Percentiles rank a stretch among this genome's conserved stretches.
Evolutionary conservation across 176 grass and related monocot genomes (phyloP).

Genomic region (Phoenix roebelenii): DNA sequence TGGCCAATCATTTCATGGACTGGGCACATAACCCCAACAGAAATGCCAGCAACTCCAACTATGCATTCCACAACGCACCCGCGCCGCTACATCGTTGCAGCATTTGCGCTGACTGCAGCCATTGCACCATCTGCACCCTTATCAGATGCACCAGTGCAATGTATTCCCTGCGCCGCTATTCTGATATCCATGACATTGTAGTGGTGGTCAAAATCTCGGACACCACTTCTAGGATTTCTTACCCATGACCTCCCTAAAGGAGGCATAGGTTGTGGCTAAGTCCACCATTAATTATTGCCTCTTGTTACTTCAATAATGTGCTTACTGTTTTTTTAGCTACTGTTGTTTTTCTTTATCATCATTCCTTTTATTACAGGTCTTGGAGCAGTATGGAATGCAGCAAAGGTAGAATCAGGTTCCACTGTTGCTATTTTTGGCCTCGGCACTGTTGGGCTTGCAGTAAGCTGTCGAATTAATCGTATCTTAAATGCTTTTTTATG

Average conservation of each 20-base stretch:
- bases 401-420: slow-evolving; percentile 85
- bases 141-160: slow-evolving; percentile 8
- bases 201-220: neutral
- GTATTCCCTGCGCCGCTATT: slow-evolving; percentile 6
- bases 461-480: slow-evolving; percentile 32
- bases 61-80: no score
- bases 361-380: slow-evolving; percentile 40
- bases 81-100: no score
- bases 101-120: no score
- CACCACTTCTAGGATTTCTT: neutral
- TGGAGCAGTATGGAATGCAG: slow-evolving; percentile 97
- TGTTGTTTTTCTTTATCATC: neutral
- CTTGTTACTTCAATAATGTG: no score
- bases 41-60: no score
- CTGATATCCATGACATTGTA: neutral
- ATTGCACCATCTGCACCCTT: no score
- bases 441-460: slow-evolving; percentile 92
- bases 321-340: neutral
- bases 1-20: no score
- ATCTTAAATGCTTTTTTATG: neutral
- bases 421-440: slow-evolving; percentile 94
- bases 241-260: neutral
- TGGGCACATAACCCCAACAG: no score
- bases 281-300: neutral
- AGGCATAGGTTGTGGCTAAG: neutral